phyloP scores from a whole-genome alignment of 2,329 filamentous ascomycete genomes.

The Tolypocladium inflatum region DNA sequence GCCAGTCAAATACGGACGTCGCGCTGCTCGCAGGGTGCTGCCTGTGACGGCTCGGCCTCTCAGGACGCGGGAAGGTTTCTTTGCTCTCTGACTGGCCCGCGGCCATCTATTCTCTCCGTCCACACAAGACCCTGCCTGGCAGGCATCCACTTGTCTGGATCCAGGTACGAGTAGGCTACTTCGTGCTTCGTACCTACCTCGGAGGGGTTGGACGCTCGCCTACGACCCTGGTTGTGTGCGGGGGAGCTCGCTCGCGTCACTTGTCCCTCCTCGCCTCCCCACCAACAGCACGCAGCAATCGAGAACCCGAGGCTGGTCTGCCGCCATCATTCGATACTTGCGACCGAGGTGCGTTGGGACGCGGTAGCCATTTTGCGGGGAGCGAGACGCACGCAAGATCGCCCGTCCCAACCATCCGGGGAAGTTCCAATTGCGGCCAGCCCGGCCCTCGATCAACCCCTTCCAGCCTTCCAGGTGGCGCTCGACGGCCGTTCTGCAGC shows the following conservation, averaged over 20 bases:
- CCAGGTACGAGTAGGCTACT: no score
- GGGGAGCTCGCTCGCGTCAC: not conserved
- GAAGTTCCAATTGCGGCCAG: not conserved
- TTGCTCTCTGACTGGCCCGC: slow-evolving; percentile 14
- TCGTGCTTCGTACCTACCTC: no score
- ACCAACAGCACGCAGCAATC: not conserved
- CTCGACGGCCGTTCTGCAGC: not conserved
- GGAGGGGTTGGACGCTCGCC: not conserved
- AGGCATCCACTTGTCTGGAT: no score
- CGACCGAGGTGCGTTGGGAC: not conserved
- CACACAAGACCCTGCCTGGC: slow-evolving; percentile 4
- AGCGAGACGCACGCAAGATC: not conserved
- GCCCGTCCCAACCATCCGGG: not conserved
- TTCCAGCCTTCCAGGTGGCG: not conserved
- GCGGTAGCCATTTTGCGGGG: not conserved
- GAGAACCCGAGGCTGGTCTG: not conserved
- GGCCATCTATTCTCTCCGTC: slow-evolving; percentile 2
- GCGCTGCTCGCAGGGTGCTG: not conserved
- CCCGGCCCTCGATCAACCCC: not conserved
- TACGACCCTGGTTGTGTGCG: not conserved
- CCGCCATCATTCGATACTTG: not conserved
- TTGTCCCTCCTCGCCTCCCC: not conserved
- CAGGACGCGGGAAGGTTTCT: slow-evolving; percentile 7
- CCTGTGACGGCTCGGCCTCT: slow-evolving; percentile 5
- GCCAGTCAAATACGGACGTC: not conserved